Evolutionary conservation across 305 asterid species (phyloP).

Genomic region (Euphrasia arctica): DNA sequence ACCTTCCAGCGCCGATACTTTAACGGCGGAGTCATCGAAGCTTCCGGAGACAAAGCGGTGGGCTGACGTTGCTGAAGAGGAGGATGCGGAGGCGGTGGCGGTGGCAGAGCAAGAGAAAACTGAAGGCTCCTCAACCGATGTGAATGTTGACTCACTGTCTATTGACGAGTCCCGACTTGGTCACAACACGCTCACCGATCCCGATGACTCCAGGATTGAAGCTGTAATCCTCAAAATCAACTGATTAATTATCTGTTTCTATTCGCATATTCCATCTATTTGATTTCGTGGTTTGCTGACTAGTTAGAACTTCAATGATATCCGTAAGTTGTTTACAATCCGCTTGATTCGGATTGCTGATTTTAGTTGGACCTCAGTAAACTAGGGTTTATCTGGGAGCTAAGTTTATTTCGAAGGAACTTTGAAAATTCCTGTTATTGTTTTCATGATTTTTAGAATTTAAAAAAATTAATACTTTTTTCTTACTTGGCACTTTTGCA

Average conservation of each 20-base stretch:
- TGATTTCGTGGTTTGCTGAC: slow-evolving; percentile 1
- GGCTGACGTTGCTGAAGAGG: slow-evolving; percentile 82
- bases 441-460: neutral
- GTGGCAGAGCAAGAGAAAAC: slow-evolving; percentile 28
- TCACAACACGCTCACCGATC: slow-evolving; percentile 43
- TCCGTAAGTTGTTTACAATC: neutral
- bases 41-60: slow-evolving; percentile 42
- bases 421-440: neutral
- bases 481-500: slow-evolving; percentile 13
- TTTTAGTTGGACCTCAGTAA: slow-evolving; percentile 15
- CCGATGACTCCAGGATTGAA: slow-evolving; percentile 60
- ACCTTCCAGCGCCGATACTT: slow-evolving; percentile 26
- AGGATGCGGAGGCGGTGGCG: slow-evolving; percentile 27
- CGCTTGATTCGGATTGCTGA: slow-evolving; percentile 13
- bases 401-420: slow-evolving; percentile 2
- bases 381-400: slow-evolving; percentile 21
- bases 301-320: slow-evolving; percentile 10
- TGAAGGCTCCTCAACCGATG: slow-evolving; percentile 28
- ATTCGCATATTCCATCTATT: slow-evolving; percentile 12
- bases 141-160: slow-evolving; percentile 31
- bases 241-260: neutral
- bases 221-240: slow-evolving; percentile 39
- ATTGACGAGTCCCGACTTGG: slow-evolving; percentile 44
- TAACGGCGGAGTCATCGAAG: slow-evolving; percentile 23
- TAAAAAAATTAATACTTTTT: neutral